Base-by-base conservation (phyloP, 208 protist genomes). In the Angomonas deanei region DNA sequence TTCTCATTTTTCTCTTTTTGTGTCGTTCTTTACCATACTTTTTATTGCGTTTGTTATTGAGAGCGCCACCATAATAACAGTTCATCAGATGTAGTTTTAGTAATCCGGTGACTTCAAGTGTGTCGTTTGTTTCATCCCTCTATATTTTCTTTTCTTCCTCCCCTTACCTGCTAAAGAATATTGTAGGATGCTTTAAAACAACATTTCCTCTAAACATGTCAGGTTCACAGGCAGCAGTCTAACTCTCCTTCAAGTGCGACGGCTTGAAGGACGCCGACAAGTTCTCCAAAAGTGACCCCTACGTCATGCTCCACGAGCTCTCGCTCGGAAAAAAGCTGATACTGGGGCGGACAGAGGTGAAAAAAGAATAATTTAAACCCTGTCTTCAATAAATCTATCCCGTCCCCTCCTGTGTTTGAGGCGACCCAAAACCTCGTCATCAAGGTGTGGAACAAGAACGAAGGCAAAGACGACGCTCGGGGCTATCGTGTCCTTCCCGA, bases 301-400 rank as follows among this genome's bases (percentile, higher is more conserved):
- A 74, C 54, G 46, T 64, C 2, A n/a, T 58, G 0, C 23, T 81
- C 23, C 54, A 63, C 23, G 69, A 70, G 0, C 23, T 3, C 3
- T 56, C 36, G 13, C 21, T 33, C 10, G 31, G 4, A 6, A 63
- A 56, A 11, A 23, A 49, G 6, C 6, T 28, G 0, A 17, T 70
- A 0, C n/a, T 74, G 0, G 75, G 75, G 10, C 21, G 52, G 11
- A 81, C 75, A 21, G 70, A 81, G 38, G 64, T 69, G 0, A 23
- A 76, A 2, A n/a, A 59, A 38, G 24, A 66, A 82, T 54, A 70
- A 76, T 36, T 32, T 79, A 19, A 82, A 78, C 33, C 76, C 76
- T 0, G 49, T 69, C 33, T 79, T 78, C 52, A 62, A 75, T 30
- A 71, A 57, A 0, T n/a, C 13, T 19, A 27, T 82, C 6, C 21